A percentile compares a stretch with the other conserved stretches of the same genome.
Conservation (phyloP, 2,329 filamentous ascomycete genomes). For the Fusarium burgessii region DNA sequence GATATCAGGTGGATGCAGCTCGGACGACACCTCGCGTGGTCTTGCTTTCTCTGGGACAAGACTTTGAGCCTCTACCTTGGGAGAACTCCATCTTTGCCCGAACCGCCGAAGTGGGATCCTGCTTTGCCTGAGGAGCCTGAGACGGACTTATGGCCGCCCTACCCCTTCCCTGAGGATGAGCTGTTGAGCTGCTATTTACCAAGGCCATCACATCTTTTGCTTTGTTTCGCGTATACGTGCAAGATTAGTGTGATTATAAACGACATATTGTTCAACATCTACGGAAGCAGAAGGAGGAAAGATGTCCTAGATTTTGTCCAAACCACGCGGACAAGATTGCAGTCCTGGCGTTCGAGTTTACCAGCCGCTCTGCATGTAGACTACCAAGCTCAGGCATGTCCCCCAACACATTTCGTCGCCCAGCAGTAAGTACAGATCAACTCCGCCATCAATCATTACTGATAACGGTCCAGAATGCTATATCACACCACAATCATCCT, state of each 20-base stretch:
- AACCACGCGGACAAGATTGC: neutral
- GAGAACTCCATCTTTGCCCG: neutral
- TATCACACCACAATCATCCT: neutral
- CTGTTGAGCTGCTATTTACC: neutral
- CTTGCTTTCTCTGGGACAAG: constrained; percentile 1
- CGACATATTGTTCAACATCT: neutral
- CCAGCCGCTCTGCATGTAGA: accelerated
- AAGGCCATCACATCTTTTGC: neutral
- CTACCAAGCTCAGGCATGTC: neutral
- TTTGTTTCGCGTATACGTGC: neutral
- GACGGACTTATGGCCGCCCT: neutral
- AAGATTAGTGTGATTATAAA: constrained; percentile 1
- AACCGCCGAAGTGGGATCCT: neutral
- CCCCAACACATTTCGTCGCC: constrained; percentile 1
- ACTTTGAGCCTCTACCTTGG: constrained; percentile 1
- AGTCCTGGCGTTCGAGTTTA: neutral
- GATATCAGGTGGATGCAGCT: neutral
- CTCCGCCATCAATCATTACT: neutral
- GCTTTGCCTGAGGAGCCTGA: neutral
- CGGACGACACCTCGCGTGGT: neutral
- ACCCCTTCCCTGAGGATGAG: neutral
- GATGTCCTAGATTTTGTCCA: neutral
- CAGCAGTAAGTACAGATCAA: neutral
- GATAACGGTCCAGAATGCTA: neutral
- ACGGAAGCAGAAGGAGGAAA: neutral